Conservation (phyloP, 371 early-diverging fungal species). For the Zychaea mexicana region DNA sequence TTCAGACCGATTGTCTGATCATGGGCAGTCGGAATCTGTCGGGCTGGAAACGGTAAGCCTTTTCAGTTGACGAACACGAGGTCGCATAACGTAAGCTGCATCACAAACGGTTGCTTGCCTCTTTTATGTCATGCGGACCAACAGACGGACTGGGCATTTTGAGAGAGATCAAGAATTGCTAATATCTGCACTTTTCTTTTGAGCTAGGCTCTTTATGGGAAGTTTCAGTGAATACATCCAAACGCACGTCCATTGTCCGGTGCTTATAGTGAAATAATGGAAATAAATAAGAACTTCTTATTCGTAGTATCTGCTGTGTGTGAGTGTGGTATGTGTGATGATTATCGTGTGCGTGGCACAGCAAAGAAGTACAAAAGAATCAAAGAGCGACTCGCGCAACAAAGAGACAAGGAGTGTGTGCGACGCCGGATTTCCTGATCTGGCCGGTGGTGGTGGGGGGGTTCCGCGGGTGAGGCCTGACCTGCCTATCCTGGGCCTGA, state of each 20-base stretch:
- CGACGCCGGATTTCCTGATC: not conserved
- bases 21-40: slow-evolving; percentile 53
- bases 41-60: slow-evolving; percentile 49
- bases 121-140: too few relatives aligned
- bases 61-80: not conserved
- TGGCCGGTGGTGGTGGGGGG: too few relatives aligned
- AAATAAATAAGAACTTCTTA: not conserved
- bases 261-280: slow-evolving; percentile 46
- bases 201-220: slow-evolving; percentile 44
- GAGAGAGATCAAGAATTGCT: not conserved
- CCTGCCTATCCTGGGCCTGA: not conserved
- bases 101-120: not conserved
- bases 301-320: too few relatives aligned
- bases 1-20: slow-evolving; percentile 34
- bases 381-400: too few relatives aligned
- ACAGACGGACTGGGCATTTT: too few relatives aligned
- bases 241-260: slow-evolving; percentile 48
- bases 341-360: not conserved
- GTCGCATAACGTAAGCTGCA: slow-evolving; percentile 2
- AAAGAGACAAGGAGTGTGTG: not conserved
- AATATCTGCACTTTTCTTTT: too few relatives aligned
- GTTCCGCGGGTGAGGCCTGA: not conserved
- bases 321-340: not conserved
- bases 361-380: too few relatives aligned
- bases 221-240: slow-evolving; percentile 56